Evolutionary conservation across 306 rosid species (phyloP).

Genomic region (Prunus mira): DNA sequence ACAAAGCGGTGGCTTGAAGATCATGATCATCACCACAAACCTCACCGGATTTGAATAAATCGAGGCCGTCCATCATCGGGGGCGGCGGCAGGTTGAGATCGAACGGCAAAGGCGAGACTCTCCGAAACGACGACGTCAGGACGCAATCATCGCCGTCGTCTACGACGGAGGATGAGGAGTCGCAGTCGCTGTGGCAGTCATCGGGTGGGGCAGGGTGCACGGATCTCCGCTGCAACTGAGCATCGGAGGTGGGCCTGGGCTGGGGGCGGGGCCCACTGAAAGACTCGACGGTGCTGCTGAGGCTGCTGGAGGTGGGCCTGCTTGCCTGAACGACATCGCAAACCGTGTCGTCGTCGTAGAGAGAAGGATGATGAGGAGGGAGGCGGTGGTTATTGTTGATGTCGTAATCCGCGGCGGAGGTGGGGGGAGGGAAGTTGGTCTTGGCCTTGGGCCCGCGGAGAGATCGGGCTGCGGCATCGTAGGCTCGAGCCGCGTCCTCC

Average conservation of each 20-base stretch:
- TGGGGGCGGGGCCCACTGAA: slow-evolving; percentile 66
- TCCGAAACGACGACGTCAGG: slow-evolving; percentile 52
- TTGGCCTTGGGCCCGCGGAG: slow-evolving; percentile 82
- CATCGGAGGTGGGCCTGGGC: slow-evolving; percentile 15
- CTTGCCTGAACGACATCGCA: slow-evolving; percentile 40
- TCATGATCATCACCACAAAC: slow-evolving; percentile 33
- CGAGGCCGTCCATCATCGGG: slow-evolving; percentile 19
- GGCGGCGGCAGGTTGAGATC: slow-evolving; percentile 87
- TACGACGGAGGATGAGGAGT: slow-evolving; percentile 77
- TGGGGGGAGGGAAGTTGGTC: slow-evolving; percentile 53
- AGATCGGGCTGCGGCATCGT: slow-evolving; percentile 72
- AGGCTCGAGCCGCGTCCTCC: slow-evolving; percentile 80
- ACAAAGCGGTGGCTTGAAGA: slow-evolving; percentile 55
- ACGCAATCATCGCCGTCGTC: slow-evolving; percentile 64
- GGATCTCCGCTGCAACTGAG: slow-evolving; percentile 29
- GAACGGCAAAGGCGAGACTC: slow-evolving; percentile 52
- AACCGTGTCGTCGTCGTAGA: slow-evolving; percentile 21
- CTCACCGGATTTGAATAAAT: slow-evolving; percentile 20
- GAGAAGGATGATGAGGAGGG: slow-evolving; percentile 26
- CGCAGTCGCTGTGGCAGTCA: slow-evolving; percentile 86
- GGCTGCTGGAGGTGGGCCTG: slow-evolving; percentile 73
- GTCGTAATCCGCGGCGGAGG: slow-evolving; percentile 3
- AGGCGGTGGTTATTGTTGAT: background rate
- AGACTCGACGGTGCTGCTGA: slow-evolving; percentile 92
- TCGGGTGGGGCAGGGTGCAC: slow-evolving; percentile 39